Percentiles rank a stretch among this genome's conserved stretches.
Conservation (phyloP, 768 basidiomycete species). For the Auriscalpium microsporum region DNA sequence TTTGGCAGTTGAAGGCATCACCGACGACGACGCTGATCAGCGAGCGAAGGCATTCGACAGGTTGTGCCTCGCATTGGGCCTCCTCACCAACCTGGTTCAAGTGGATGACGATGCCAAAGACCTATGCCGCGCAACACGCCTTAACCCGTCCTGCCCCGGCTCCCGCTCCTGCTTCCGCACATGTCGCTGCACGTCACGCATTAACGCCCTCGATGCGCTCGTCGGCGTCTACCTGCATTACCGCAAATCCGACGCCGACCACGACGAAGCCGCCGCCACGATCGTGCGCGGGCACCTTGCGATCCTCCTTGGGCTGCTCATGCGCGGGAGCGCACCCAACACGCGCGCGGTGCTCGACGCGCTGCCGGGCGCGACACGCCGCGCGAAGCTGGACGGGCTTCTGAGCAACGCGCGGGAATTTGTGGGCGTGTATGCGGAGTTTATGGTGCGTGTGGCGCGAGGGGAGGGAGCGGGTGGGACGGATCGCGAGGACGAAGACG, state of each 20-base stretch:
- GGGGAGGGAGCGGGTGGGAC: conserved; percentile 8
- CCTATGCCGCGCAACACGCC: conserved; percentile 41
- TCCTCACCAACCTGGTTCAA: conserved; percentile 72
- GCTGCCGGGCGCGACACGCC: conserved; percentile 27
- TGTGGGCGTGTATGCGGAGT: conserved; percentile 32
- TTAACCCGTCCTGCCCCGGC: conserved; percentile 44
- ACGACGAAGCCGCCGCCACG: conserved; percentile 21
- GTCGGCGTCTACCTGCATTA: conserved; percentile 39
- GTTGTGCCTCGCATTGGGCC: conserved; percentile 65
- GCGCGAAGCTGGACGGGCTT: conserved; percentile 25
- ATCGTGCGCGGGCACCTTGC: conserved; percentile 70
- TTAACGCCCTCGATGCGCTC: conserved; percentile 44
- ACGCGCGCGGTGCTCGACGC: conserved; percentile 24
- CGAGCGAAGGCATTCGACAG: conserved; percentile 49
- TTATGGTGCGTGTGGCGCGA: conserved; percentile 20
- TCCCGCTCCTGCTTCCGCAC: conserved; percentile 39
- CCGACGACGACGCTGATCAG: conserved; percentile 19
- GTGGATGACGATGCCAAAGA: conserved; percentile 40
- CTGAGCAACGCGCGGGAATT: conserved; percentile 33
- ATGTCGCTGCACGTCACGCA: conserved; percentile 44
- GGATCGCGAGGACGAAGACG: conserved; percentile 7
- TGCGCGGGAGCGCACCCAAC: conserved; percentile 26
- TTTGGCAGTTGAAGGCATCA: conserved; percentile 6
- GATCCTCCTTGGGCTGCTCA: conserved; percentile 55
- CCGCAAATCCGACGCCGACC: conserved; percentile 18